phyloP scores from a whole-genome alignment of 768 basidiomycete species.

The Pulveroboletus sp. region DNA sequence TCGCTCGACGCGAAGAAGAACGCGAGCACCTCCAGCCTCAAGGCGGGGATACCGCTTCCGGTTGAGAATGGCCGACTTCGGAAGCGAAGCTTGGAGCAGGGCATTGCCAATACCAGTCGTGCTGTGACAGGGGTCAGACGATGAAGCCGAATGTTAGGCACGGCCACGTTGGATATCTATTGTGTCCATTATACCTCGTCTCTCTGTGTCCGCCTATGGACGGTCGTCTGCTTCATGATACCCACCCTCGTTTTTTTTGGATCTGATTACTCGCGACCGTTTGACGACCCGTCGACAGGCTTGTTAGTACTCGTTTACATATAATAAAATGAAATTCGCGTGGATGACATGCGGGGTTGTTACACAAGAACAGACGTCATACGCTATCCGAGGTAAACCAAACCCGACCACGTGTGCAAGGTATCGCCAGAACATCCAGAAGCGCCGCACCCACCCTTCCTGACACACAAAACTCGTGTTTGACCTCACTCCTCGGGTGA shows the following conservation, averaged over 20 bases:
- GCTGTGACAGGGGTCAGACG: constrained; percentile 50
- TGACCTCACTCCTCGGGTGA: constrained; percentile 3
- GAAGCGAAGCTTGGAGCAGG: constrained; percentile 32
- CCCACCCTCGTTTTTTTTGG: constrained; percentile 1
- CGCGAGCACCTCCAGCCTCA: constrained; percentile 39
- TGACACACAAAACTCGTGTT: neutral
- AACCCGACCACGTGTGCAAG: no score
- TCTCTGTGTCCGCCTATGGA: neutral
- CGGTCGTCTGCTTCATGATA: constrained; percentile 1
- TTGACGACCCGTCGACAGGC: no score
- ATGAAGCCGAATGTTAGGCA: neutral
- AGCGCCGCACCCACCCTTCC: neutral
- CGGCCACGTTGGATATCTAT: neutral
- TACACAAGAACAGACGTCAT: neutral
- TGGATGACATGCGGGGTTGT: neutral
- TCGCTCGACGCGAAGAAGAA: constrained; percentile 55
- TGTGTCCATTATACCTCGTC: constrained; percentile 2
- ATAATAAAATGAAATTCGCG: neutral
- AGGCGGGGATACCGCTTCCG: constrained; percentile 26
- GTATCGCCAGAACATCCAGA: neutral
- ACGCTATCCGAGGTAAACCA: neutral
- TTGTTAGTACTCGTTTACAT: no score
- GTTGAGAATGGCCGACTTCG: constrained; percentile 48
- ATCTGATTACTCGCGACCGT: neutral
- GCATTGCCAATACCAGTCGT: constrained; percentile 44